These are phyloP conservation scores for Calocybe gangraenosa DNA, from an alignment of 768 basidiomycete genomes.

Conservation along the genomic window DNA sequence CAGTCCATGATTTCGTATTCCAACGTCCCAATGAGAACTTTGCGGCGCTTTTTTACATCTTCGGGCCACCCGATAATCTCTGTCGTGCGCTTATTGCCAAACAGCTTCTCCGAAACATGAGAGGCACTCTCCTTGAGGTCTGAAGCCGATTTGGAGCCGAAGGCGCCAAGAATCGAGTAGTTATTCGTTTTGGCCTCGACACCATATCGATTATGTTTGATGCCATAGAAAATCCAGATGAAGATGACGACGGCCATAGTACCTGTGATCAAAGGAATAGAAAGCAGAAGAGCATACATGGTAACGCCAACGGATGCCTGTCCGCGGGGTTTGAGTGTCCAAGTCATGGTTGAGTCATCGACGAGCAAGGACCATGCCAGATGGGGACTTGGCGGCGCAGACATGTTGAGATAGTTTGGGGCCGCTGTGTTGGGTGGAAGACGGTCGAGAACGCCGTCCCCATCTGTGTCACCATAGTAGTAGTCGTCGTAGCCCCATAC, in stretches of 20 bases:
- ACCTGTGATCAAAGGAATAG: slow-evolving; percentile 84
- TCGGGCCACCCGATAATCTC: slow-evolving; percentile 97
- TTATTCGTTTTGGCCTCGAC: slow-evolving; percentile 67
- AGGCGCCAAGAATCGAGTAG: slow-evolving; percentile 77
- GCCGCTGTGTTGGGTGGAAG: slow-evolving; percentile 85
- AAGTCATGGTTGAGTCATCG: slow-evolving; percentile 72
- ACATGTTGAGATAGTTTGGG: slow-evolving; percentile 88
- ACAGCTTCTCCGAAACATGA: slow-evolving; percentile 69
- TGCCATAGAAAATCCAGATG: slow-evolving; percentile 96
- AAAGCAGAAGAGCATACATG: slow-evolving; percentile 80
- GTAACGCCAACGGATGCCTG: slow-evolving; percentile 76
- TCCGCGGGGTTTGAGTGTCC: slow-evolving; percentile 80
- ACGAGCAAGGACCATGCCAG: slow-evolving; percentile 84
- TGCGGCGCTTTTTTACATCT: slow-evolving; percentile 84
- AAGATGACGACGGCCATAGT: slow-evolving; percentile 79
- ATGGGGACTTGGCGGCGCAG: slow-evolving; percentile 83
- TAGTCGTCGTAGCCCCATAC: slow-evolving; percentile 89
- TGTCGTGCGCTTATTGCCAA: slow-evolving; percentile 55
- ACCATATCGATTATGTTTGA: slow-evolving; percentile 91
- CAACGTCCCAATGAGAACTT: slow-evolving; percentile 86
- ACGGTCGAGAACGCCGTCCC: slow-evolving; percentile 84
- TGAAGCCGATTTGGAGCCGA: slow-evolving; percentile 62
- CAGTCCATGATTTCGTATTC: slow-evolving; percentile 98
- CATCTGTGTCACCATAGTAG: slow-evolving; percentile 89
- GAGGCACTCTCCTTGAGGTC: slow-evolving; percentile 61